Conservation (phyloP, 768 basidiomycete species). For the Russula emetica region DNA sequence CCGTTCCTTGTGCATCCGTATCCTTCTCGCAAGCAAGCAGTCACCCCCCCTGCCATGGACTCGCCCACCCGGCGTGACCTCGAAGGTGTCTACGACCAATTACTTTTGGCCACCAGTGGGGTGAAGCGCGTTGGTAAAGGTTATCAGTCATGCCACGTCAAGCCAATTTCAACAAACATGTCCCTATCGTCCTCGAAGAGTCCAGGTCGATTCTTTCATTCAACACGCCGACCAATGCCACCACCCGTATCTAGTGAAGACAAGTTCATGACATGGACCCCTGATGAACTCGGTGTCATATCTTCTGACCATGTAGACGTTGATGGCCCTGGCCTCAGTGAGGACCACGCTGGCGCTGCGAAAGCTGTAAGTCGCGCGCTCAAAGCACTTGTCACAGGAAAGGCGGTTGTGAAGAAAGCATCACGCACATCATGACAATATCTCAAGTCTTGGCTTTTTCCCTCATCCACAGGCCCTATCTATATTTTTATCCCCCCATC, state of each 20-base stretch:
- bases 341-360: constrained; percentile 41
- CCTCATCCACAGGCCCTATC: neutral
- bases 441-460: too few species aligned
- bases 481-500: constrained; percentile 1
- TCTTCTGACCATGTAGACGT: neutral
- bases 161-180: constrained; percentile 36
- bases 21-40: constrained; percentile 43
- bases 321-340: neutral
- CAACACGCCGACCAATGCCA: constrained; percentile 53
- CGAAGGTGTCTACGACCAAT: constrained; percentile 76
- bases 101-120: constrained; percentile 76
- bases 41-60: constrained; percentile 40
- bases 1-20: constrained; percentile 64
- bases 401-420: constrained; percentile 48
- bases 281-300: constrained; percentile 65
- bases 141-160: constrained; percentile 66
- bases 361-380: constrained; percentile 65
- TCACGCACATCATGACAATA: constrained; percentile 33
- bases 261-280: constrained; percentile 38
- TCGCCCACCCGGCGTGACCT: constrained; percentile 56
- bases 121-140: constrained; percentile 78
- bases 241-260: constrained; percentile 65
- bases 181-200: constrained; percentile 30
- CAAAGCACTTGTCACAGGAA: constrained; percentile 70
- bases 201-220: constrained; percentile 41